phyloP scores from a whole-genome alignment of 2,329 filamentous ascomycete species.

The Aureobasidium sp. region DNA sequence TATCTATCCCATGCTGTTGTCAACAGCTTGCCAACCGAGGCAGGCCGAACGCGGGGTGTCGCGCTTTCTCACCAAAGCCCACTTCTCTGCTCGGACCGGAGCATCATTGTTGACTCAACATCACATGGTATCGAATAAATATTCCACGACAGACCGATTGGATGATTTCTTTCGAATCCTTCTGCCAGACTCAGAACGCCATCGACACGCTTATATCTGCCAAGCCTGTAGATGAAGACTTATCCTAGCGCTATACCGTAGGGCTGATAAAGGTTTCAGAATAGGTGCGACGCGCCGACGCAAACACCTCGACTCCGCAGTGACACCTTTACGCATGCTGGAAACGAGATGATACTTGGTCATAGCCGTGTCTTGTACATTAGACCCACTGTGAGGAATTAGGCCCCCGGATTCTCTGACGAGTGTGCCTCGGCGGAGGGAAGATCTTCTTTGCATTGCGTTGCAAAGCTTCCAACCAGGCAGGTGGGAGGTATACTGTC shows the following conservation, averaged over 20 bases:
- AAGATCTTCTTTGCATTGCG: background rate
- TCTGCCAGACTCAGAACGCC: background rate
- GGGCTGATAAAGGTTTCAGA: conserved; percentile 3
- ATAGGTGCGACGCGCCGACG: conserved; percentile 3
- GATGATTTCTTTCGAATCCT: background rate
- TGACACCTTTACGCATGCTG: conserved; percentile 1
- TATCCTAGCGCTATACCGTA: conserved; percentile 6
- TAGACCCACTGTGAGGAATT: background rate
- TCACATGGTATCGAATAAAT: conserved; percentile 1
- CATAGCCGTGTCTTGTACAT: conserved; percentile 3
- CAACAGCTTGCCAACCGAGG: background rate
- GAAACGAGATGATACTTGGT: background rate
- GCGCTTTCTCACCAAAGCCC: background rate
- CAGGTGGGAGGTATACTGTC: background rate
- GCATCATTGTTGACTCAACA: conserved; percentile 4
- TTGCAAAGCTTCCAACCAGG: background rate
- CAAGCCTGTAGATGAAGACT: conserved; percentile 4
- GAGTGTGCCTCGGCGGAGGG: background rate
- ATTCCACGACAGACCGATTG: background rate
- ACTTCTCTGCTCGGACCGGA: background rate
- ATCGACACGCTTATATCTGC: background rate
- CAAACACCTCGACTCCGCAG: background rate
- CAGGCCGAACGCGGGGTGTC: background rate
- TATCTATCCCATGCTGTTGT: background rate
- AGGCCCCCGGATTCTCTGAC: background rate